phyloP scores from a whole-genome alignment of 2,329 filamentous ascomycete species.

The Colletotrichum neosansevieriae region DNA sequence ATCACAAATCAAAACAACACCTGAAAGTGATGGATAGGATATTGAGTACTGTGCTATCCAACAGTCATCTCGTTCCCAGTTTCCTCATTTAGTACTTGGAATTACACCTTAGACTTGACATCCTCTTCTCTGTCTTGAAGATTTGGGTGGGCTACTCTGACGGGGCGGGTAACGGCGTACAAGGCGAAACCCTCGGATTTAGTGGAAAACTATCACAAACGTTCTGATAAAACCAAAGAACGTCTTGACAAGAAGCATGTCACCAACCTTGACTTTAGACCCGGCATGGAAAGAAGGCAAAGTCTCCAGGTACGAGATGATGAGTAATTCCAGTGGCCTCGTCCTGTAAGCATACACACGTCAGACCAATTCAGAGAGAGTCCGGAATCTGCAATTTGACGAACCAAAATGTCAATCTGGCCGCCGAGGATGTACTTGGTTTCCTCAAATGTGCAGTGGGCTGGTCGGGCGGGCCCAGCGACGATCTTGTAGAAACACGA shows the following conservation, averaged over 20 bases:
- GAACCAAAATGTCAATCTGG: slow-evolving; percentile 32
- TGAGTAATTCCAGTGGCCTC: slow-evolving; percentile 22
- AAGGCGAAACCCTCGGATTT: slow-evolving; percentile 38
- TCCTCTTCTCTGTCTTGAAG: slow-evolving; percentile 22
- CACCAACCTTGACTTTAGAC: slow-evolving; percentile 15
- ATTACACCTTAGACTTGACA: slow-evolving; percentile 12
- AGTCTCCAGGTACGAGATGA: slow-evolving; percentile 13
- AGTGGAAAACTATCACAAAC: slow-evolving; percentile 25
- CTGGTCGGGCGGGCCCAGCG: slow-evolving; percentile 30
- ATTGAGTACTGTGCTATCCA: too few relatives aligned
- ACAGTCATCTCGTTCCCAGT: too few relatives aligned
- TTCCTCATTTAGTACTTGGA: not conserved
- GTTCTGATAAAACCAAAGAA: not conserved
- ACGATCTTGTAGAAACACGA: slow-evolving; percentile 38
- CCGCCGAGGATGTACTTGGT: slow-evolving; percentile 45
- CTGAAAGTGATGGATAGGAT: too few relatives aligned
- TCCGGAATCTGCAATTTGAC: accelerated
- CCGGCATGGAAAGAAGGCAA: slow-evolving; percentile 24
- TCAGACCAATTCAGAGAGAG: not conserved
- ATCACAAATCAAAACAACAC: too few relatives aligned
- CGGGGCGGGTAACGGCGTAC: slow-evolving; percentile 34
- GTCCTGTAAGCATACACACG: not conserved
- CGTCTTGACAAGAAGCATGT: not conserved
- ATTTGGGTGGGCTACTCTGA: slow-evolving; percentile 26
- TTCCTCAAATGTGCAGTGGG: slow-evolving; percentile 44